These are phyloP conservation scores for Dothidotthia symphoricarpi DNA, from an alignment of 2,329 filamentous ascomycete genomes.

Conservation along the genomic window DNA sequence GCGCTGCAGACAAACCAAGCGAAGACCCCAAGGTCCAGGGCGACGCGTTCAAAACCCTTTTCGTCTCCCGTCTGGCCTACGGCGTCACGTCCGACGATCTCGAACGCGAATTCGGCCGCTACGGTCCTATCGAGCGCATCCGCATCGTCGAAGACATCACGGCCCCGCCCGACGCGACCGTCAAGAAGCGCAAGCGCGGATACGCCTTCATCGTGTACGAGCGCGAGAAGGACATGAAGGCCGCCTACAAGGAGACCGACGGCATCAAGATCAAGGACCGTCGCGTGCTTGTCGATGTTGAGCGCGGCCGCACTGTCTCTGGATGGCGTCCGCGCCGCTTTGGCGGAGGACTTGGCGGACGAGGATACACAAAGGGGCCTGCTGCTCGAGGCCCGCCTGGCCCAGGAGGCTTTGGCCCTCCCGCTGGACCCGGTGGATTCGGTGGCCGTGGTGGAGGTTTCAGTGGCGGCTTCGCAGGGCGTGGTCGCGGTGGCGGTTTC, in stretches of 20 bases:
- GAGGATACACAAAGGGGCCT: conserved; percentile 84
- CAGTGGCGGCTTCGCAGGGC: conserved; percentile 45
- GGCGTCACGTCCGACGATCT: conserved; percentile 85
- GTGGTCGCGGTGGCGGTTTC: conserved; percentile 50
- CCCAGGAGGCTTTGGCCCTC: conserved; percentile 57
- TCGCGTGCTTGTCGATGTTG: conserved; percentile 90
- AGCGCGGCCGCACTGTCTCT: conserved; percentile 89
- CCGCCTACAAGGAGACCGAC: conserved; percentile 85
- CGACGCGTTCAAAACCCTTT: conserved; percentile 92
- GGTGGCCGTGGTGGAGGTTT: conserved; percentile 56
- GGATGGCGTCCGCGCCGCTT: conserved; percentile 91
- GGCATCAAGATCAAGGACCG: conserved; percentile 90
- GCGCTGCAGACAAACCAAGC: conserved; percentile 66
- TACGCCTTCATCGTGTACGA: conserved; percentile 98
- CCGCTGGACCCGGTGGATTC: conserved; percentile 52
- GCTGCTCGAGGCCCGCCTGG: conserved; percentile 69
- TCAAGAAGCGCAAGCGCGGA: conserved; percentile 70
- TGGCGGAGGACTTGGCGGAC: conserved; percentile 86
- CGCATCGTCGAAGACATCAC: conserved; percentile 80
- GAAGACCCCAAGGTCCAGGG: conserved; percentile 88
- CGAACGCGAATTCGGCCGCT: conserved; percentile 89
- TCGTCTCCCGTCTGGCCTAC: conserved; percentile 87
- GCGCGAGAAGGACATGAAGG: conserved; percentile 98
- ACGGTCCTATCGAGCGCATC: conserved; percentile 91
- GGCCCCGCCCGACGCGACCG: conserved; percentile 60